Base-by-base conservation (phyloP, 176 grass and related monocot genomes). In the Oryza meyeriana region DNA sequence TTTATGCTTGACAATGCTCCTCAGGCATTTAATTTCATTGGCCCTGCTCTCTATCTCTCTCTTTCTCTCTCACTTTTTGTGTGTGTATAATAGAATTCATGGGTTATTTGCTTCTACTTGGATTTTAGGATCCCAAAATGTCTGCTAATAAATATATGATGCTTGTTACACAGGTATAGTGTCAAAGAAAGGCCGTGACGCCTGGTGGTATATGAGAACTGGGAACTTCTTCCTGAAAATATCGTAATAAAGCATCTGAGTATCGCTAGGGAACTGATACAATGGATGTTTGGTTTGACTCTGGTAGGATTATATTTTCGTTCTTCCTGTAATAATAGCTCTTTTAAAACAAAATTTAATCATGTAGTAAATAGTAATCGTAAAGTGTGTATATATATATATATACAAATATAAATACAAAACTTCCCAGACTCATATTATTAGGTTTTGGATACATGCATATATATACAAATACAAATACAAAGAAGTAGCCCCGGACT, bases 261-360 rank as follows among this genome's bases (percentile, higher is more conserved):
- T 98, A 98, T 83, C 79, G 81, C 35, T 94, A 93, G 84, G 95
- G 95, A 87, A 98, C 95, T 86, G 95, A 98, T 91, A 98, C 95
- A 86, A 98, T 98, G 95, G 95, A 98, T 73, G 95, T 98, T 87
- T 98, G 95, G 95, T 98, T 98, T 68, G 95, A 98, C 84, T 98
- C 95, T 72, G 92, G 95, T 98, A 93, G 18, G 28, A 74, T 72
- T 69, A 34, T 79, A 6, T 92, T 40, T 74, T 72, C 30, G 34
- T 82, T 82, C 8, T 64, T 79, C 79, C 40, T 76, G 22, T 11
- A 25, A 7, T 81, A 42, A 61, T 32, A 71, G 14, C 61, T 24
- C 10, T 69, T 67, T 79, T 22, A 39, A 64, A 44, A 65, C 66
- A 75, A 30, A 72, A 26, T n/a, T 87, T 64, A 1, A 42, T 63